Evolutionary conservation across 306 rosid genomes (phyloP).

Genomic region (Vachellia collinsii): DNA sequence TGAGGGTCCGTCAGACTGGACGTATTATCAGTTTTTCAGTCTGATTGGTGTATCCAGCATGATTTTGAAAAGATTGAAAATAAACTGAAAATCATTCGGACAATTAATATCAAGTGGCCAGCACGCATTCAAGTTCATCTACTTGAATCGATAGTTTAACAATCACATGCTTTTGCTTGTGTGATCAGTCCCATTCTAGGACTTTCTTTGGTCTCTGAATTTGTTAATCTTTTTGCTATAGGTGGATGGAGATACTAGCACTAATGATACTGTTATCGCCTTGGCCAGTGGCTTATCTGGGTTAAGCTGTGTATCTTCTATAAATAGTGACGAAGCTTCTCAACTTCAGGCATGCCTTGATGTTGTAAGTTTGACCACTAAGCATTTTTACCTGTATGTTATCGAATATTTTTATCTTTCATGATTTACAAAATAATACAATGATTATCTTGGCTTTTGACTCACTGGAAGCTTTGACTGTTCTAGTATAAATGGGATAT

Average conservation of each 20-base stretch:
- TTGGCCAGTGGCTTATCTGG: conserved; percentile 93
- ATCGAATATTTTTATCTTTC: conserved; percentile 16
- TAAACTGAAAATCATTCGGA: not conserved
- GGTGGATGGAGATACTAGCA: conserved; percentile 99
- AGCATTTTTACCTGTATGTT: conserved; percentile 22
- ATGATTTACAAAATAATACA: conserved; percentile 5
- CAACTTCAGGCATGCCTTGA: conserved; percentile 91
- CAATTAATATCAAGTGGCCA: not conserved
- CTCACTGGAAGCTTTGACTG: conserved; percentile 10
- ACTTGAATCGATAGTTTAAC: not conserved
- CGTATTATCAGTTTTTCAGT: not conserved
- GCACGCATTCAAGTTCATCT: not conserved
- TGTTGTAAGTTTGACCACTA: conserved; percentile 53
- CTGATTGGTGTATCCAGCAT: not conserved
- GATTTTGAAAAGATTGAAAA: not conserved
- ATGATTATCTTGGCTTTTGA: not conserved
- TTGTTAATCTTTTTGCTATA: conserved; percentile 37
- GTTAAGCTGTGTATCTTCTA: conserved; percentile 59
- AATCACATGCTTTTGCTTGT: not conserved
- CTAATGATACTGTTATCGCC: conserved; percentile 93
- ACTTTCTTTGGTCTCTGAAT: conserved; percentile 21
- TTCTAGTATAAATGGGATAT: conserved; percentile 31
- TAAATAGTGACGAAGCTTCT: conserved; percentile 61
- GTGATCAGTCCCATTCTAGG: conserved; percentile 20
- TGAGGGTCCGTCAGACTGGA: not conserved